Evolutionary conservation across 164 flowering plant species (phyloP), one percentile per base, ranked within the genome.

Genomic region (Vitis riparia): DNA sequence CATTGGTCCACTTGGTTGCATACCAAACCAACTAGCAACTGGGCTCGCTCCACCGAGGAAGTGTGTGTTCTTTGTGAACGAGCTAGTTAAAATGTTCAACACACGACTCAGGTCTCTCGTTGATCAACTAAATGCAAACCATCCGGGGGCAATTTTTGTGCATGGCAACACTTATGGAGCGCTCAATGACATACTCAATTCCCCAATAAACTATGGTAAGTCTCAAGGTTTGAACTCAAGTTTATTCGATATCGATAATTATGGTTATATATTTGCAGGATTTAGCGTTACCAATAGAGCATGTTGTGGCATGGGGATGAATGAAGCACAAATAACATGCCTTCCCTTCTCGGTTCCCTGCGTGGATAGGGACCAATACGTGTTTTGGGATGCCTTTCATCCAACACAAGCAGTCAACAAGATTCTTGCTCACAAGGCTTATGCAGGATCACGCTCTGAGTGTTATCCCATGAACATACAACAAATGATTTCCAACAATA

Each of bases 331-430:
- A 62, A 75, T 80, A 63, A 80, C 82, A 12, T 86, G 89, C 55
- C 74, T 79, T 19, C 89, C 85, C 2, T 56, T 80, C 5, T 17
- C 72, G 57, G 23, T 72, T 2, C 92, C 92, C 29, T 88, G 92
- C 68, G 10, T 48, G 8, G 70, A 85, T 17, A 83, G 92, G 69
- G 80, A 77, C 14, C 67, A 77, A 51, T 79, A 81, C 48, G 77
- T 83, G 5, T 88, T 86, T 51, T 88, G 91, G 89, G 89, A 88
- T 71, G 88, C 92, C 8, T 88, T 73, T 60, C 90, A 88, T 73
- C 86, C 88, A 32, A 85, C 89, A 2, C 73, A 86, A 63, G 83
- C 83, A 27, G 80, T 73, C 7, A 76, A 86, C 73, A 63, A 59
- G 55, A 73, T 85, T 48, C 51, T 83, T 48, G 88, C 87, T 10